A percentile compares a stretch with the other conserved stretches of the same genome.
phyloP scores from a whole-genome alignment of 805 yeast species.

The Ogataea nakhonphanomensis region DNA sequence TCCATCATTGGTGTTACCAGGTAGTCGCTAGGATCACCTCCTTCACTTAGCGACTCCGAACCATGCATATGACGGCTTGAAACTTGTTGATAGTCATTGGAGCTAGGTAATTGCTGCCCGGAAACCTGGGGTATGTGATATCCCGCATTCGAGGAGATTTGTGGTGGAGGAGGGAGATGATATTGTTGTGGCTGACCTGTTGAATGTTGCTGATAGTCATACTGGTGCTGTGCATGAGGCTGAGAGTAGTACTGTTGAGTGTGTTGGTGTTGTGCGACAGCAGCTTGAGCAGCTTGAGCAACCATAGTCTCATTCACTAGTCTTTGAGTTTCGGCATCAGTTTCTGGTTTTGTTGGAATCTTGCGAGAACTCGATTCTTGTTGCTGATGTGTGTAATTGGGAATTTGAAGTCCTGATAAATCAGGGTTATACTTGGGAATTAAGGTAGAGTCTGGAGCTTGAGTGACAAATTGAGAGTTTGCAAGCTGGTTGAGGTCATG shows the following conservation, averaged over 20 bases:
- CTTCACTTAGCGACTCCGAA: constrained; percentile 8
- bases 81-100: constrained; percentile 16
- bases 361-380: constrained; percentile 6
- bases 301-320: constrained; percentile 20
- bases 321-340: constrained; percentile 18
- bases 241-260: constrained; percentile 11
- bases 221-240: constrained; percentile 12
- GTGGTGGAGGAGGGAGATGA: constrained; percentile 15
- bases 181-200: constrained; percentile 13
- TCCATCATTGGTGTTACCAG: constrained; percentile 53
- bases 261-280: constrained; percentile 18
- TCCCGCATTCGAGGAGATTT: constrained; percentile 5
- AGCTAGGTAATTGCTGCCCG: constrained; percentile 2
- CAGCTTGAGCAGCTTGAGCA: constrained; percentile 24
- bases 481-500: constrained; percentile 19
- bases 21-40: constrained; percentile 35
- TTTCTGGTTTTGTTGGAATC: constrained; percentile 4
- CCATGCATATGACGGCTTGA: constrained; percentile 9
- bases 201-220: constrained; percentile 11
- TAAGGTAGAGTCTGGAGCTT: constrained; percentile 17
- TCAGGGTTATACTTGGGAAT: constrained; percentile 23
- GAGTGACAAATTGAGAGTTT: constrained; percentile 16
- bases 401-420: constrained; percentile 16
- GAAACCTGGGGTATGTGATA: constrained; percentile 4
- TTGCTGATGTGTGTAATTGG: constrained; percentile 15